These are phyloP conservation scores for Bolboschoenus planiculmis DNA, from an alignment of 176 grass and related monocot genomes.

Conservation along the genomic window DNA sequence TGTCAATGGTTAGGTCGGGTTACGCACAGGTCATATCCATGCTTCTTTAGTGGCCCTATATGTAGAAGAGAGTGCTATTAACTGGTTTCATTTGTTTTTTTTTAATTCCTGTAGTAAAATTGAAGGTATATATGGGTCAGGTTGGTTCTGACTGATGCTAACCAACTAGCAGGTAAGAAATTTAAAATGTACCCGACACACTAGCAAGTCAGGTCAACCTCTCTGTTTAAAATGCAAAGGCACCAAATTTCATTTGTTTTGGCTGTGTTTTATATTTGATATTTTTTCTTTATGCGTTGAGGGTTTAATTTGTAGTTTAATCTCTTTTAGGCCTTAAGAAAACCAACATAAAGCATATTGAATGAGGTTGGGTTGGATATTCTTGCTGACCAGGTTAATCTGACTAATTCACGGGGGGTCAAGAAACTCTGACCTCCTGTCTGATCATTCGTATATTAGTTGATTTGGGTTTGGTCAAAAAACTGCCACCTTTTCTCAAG, in stretches of 20 bases:
- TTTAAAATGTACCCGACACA: not conserved
- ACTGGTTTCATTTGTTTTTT: not conserved
- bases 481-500: not conserved
- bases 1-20: not conserved
- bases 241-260: not conserved
- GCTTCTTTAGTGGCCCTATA: not conserved
- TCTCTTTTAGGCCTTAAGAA: not conserved
- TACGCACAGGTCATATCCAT: not conserved
- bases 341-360: not conserved
- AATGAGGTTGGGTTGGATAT: not conserved
- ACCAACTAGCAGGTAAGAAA: not conserved
- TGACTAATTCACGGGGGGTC: too few species aligned
- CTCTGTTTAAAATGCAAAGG: not conserved
- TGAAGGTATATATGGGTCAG: not conserved
- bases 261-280: not conserved
- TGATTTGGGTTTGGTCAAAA: not conserved
- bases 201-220: not conserved
- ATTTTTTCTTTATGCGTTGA: not conserved
- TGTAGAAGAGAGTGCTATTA: not conserved
- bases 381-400: not conserved
- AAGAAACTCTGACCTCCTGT: too few species aligned
- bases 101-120: not conserved
- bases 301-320: not conserved
- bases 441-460: not conserved
- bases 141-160: not conserved